Conservation (phyloP, 495 filamentous ascomycete species). For the Cetradonia linearis region DNA sequence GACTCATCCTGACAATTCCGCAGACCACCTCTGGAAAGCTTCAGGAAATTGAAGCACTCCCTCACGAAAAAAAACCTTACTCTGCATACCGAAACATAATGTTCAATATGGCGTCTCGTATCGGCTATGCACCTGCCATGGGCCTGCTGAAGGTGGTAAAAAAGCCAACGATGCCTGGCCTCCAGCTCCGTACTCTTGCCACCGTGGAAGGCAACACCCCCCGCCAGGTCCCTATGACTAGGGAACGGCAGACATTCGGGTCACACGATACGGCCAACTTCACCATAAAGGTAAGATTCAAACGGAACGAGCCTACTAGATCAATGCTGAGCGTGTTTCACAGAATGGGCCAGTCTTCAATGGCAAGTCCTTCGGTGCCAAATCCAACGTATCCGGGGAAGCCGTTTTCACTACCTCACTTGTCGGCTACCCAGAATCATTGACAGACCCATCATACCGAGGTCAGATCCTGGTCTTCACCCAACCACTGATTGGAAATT, state of each 20-base stretch:
- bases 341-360: conserved; percentile 84
- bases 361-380: conserved; percentile 86
- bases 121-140: conserved; percentile 47
- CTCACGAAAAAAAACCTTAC: conserved; percentile 19
- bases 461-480: conserved; percentile 95
- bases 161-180: conserved; percentile 25
- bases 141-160: conserved; percentile 40
- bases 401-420: conserved; percentile 81
- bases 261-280: conserved; percentile 77
- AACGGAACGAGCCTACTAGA: background rate
- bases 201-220: conserved; percentile 57
- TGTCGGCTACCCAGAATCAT: conserved; percentile 89
- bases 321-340: conserved; percentile 18
- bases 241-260: conserved; percentile 43
- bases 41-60: conserved; percentile 55
- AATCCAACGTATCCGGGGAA: conserved; percentile 51
- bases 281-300: conserved; percentile 65
- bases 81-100: conserved; percentile 24
- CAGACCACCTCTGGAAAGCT: conserved; percentile 98
- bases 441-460: conserved; percentile 98
- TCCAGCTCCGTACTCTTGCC: conserved; percentile 54
- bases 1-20: conserved; percentile 30
- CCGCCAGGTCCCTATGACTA: conserved; percentile 40
- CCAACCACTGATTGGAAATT: conserved; percentile 97
- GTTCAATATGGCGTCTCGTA: conserved; percentile 59